phyloP scores from a whole-genome alignment of 1,139 yeast species.

The Geotrichum aggregatum region DNA sequence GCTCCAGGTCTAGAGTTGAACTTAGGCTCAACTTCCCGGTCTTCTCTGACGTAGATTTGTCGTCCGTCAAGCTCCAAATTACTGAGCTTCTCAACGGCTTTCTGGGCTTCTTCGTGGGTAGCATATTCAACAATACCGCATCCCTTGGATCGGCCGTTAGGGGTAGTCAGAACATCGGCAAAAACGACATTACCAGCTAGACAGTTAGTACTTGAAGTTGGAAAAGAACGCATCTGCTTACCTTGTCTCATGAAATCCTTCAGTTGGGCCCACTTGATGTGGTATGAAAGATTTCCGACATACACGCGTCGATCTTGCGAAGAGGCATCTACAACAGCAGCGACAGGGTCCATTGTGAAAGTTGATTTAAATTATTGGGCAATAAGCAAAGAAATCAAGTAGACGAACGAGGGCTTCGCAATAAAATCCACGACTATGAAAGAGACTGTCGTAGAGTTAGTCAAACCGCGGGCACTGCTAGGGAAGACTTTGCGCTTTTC shows the following conservation, averaged over 20 bases:
- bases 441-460: too few species aligned
- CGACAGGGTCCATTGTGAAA: constrained; percentile 17
- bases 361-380: too few species aligned
- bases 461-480: too few species aligned
- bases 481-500: too few species aligned
- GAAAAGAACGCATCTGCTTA: constrained; percentile 2
- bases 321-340: constrained; percentile 11
- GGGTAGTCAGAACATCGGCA: constrained; percentile 78
- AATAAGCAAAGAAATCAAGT: too few species aligned
- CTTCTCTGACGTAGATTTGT: constrained; percentile 79
- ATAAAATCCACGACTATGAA: too few species aligned
- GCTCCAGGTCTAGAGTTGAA: constrained; percentile 15
- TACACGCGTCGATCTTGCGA: constrained; percentile 42
- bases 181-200: constrained; percentile 67
- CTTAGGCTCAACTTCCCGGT: constrained; percentile 39
- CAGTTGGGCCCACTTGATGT: constrained; percentile 56
- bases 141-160: constrained; percentile 78
- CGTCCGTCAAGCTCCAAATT: constrained; percentile 69
- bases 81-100: constrained; percentile 70
- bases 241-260: constrained; percentile 60
- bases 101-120: constrained; percentile 62
- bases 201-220: background rate
- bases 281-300: constrained; percentile 61
- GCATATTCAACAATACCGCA: constrained; percentile 76
- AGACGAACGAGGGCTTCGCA: too few species aligned